A percentile compares a stretch with the other conserved stretches of the same genome.
phyloP scores from a whole-genome alignment of 148 eudicot species.

The Fagopyrum esculentum region DNA sequence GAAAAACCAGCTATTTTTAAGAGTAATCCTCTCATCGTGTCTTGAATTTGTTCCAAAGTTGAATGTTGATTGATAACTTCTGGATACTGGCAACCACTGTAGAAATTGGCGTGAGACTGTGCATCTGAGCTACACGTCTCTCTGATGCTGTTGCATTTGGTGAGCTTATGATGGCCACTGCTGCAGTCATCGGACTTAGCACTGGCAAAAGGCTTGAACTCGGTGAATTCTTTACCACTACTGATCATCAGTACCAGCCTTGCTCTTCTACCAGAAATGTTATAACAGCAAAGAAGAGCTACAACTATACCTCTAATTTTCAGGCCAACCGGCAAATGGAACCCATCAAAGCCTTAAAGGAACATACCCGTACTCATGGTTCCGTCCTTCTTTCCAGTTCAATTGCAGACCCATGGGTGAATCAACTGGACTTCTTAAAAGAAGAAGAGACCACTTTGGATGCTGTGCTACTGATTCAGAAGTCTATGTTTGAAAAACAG shows the following conservation, averaged over 20 bases:
- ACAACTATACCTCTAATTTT: constrained; percentile 31
- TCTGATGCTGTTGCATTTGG: constrained; percentile 40
- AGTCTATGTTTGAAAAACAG: constrained; percentile 82
- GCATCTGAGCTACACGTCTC: constrained; percentile 7
- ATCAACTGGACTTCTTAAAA: constrained; percentile 23
- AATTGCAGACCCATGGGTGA: constrained; percentile 30
- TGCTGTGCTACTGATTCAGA: constrained; percentile 73
- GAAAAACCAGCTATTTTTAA: no score
- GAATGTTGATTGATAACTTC: not conserved
- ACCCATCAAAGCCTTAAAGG: constrained; percentile 56
- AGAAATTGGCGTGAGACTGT: constrained; percentile 17
- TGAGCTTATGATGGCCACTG: constrained; percentile 63
- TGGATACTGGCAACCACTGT: constrained; percentile 12
- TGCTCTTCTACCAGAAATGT: constrained; percentile 33
- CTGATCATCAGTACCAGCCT: constrained; percentile 40
- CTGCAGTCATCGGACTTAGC: constrained; percentile 83
- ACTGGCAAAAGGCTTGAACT: constrained; percentile 73
- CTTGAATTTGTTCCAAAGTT: no score
- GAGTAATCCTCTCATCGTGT: no score
- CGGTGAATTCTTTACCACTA: constrained; percentile 43
- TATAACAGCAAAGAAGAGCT: constrained; percentile 46
- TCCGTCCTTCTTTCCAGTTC: constrained; percentile 17
- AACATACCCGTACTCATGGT: constrained; percentile 35
- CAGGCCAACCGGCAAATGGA: constrained; percentile 34
- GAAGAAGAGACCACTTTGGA: constrained; percentile 59